These are phyloP conservation scores for Elsinoe necatrix DNA, from an alignment of 2,329 filamentous ascomycete genomes.

Conservation along the genomic window DNA sequence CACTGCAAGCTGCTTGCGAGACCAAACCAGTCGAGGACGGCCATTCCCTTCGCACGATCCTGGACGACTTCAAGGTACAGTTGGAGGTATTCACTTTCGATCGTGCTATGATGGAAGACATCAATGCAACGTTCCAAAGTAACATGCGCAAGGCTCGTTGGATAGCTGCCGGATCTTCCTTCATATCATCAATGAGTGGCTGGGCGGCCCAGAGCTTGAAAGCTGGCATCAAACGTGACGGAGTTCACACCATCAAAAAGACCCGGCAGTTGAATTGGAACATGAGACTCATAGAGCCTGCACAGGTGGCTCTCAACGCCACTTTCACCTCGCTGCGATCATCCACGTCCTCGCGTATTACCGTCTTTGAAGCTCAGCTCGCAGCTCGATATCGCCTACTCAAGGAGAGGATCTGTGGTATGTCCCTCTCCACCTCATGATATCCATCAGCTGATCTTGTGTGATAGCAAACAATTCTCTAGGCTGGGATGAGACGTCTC, in stretches of 20 bases:
- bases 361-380: neutral
- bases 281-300: neutral
- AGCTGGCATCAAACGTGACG: neutral
- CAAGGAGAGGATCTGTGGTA: neutral
- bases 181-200: neutral
- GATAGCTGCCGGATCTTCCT: neutral
- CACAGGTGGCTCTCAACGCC: neutral
- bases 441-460: neutral
- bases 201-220: neutral
- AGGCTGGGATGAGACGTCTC: neutral
- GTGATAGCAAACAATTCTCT: neutral
- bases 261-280: neutral
- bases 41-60: neutral
- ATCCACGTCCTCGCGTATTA: neutral
- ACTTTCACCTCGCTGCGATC: neutral
- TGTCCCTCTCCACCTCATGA: neutral
- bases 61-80: neutral
- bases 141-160: neutral
- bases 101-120: neutral
- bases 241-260: neutral
- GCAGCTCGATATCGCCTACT: neutral
- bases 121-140: neutral
- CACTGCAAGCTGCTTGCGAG: neutral
- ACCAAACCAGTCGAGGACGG: neutral
- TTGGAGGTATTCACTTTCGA: neutral